phyloP scores from a whole-genome alignment of 441 rosid genomes.

The Jatropha multifida region DNA sequence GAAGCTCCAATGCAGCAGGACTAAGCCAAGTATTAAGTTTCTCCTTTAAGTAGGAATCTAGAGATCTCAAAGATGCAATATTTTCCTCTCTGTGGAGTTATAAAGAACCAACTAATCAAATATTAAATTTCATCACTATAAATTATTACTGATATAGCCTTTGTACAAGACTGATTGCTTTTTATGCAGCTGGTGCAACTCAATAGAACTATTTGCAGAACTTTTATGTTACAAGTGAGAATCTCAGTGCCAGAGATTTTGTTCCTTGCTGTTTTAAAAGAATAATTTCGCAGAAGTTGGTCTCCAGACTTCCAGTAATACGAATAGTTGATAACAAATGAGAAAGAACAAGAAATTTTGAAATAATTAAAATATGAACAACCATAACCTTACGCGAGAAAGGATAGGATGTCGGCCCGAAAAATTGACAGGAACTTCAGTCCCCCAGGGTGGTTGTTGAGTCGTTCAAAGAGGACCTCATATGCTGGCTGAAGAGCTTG shows the following conservation, averaged over 20 bases:
- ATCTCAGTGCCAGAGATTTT: neutral
- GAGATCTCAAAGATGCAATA: slow-evolving; percentile 58
- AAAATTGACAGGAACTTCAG: slow-evolving; percentile 71
- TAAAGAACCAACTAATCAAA: slow-evolving; percentile 13
- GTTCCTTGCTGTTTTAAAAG: neutral
- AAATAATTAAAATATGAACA: slow-evolving; percentile 14
- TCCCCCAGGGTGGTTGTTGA: slow-evolving; percentile 88
- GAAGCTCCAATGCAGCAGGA: slow-evolving; percentile 93
- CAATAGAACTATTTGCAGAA: neutral
- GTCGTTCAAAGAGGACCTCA: slow-evolving; percentile 80
- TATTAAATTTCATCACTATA: slow-evolving; percentile 3
- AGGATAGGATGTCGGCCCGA: slow-evolving; percentile 76
- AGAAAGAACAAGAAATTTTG: slow-evolving; percentile 1
- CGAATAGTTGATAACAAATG: neutral
- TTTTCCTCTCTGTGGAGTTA: slow-evolving; percentile 66
- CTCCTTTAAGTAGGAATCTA: slow-evolving; percentile 83
- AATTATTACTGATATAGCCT: neutral
- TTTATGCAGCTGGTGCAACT: neutral
- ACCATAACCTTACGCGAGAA: slow-evolving; percentile 62
- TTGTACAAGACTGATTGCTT: slow-evolving; percentile 4
- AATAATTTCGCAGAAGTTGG: neutral
- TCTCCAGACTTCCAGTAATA: neutral
- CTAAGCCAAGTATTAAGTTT: slow-evolving; percentile 91
- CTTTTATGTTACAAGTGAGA: neutral
- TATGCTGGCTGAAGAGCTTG: slow-evolving; percentile 79